Conservation (phyloP, 2,329 filamentous ascomycete genomes). For the Huntiella moniliformis region DNA sequence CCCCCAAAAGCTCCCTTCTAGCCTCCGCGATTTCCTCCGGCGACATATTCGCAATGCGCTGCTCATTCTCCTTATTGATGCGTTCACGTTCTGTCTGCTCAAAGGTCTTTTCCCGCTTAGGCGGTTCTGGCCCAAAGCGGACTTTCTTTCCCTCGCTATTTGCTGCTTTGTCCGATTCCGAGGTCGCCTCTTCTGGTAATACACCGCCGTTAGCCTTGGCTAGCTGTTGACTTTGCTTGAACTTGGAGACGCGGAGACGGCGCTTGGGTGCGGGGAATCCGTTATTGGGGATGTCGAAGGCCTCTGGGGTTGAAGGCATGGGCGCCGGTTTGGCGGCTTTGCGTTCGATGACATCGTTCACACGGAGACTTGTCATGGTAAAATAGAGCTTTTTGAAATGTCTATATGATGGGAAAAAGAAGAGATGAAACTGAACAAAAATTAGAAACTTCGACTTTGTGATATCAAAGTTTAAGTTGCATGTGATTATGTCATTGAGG, state of each 20-base stretch:
- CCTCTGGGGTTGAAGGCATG: slow-evolving; percentile 44
- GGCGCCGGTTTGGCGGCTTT: slow-evolving; percentile 22
- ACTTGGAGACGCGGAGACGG: slow-evolving; percentile 52
- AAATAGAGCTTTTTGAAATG: neutral
- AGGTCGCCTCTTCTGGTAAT: neutral
- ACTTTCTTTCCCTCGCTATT: slow-evolving; percentile 9
- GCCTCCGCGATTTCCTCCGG: slow-evolving; percentile 64
- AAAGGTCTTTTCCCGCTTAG: slow-evolving; percentile 3
- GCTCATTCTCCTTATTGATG: slow-evolving; percentile 70
- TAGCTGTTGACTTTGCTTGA: slow-evolving; percentile 48
- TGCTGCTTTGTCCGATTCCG: neutral
- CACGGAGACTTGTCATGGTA: slow-evolving; percentile 27
- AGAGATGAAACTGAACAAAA: neutral
- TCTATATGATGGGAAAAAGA: neutral
- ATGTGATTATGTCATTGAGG: no score
- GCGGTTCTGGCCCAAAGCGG: slow-evolving; percentile 11
- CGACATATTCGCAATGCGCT: slow-evolving; percentile 60
- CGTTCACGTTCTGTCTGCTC: slow-evolving; percentile 42
- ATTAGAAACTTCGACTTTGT: no score
- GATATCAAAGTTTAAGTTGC: no score
- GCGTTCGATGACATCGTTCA: slow-evolving; percentile 68
- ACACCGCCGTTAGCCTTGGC: slow-evolving; percentile 7
- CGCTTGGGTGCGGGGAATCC: slow-evolving; percentile 87
- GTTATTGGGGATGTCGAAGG: slow-evolving; percentile 30
- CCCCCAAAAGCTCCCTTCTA: slow-evolving; percentile 59